phyloP scores from a whole-genome alignment of 2,329 filamentous ascomycete species.

The Penicillium sp. region DNA sequence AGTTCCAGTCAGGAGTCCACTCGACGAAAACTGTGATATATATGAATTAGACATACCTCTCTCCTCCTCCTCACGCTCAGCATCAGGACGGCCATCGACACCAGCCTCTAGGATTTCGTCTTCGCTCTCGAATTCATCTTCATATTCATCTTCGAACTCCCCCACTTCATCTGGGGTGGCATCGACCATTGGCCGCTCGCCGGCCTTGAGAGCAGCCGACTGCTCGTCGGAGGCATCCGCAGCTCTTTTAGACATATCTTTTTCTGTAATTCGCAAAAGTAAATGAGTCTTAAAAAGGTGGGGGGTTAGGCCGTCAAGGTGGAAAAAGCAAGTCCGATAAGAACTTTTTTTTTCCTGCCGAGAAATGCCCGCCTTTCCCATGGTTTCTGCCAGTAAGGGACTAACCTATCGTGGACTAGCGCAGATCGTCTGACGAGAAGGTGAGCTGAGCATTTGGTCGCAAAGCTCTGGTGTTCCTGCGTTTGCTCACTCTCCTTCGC shows the following conservation, averaged over 20 bases:
- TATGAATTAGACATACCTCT: conserved; percentile 57
- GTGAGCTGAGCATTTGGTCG: conserved; percentile 17
- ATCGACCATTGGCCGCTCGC: conserved; percentile 60
- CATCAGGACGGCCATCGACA: conserved; percentile 89
- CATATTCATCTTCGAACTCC: conserved; percentile 79
- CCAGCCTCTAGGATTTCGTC: conserved; percentile 95
- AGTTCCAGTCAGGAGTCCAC: not conserved
- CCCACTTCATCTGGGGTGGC: conserved; percentile 58
- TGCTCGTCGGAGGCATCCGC: conserved; percentile 58
- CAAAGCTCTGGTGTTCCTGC: conserved; percentile 3
- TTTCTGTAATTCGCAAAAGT: conserved; percentile 3
- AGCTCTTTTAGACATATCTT: conserved; percentile 62
- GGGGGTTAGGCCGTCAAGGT: not conserved
- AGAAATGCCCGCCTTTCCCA: too few relatives aligned
- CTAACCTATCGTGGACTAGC: conserved; percentile 38
- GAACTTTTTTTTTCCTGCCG: conserved; percentile 38
- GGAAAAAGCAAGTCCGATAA: conserved; percentile 22
- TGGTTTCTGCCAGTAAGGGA: too few relatives aligned
- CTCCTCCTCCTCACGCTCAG: conserved; percentile 87
- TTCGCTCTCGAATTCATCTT: conserved; percentile 92
- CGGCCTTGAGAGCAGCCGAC: conserved; percentile 62
- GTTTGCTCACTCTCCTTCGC: conserved; percentile 6
- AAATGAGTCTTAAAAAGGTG: not conserved
- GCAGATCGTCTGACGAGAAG: conserved; percentile 31
- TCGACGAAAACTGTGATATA: too few relatives aligned